These are phyloP conservation scores for Candolleomyces eurysporus DNA, from an alignment of 768 basidiomycete genomes.

Conservation along the genomic window DNA sequence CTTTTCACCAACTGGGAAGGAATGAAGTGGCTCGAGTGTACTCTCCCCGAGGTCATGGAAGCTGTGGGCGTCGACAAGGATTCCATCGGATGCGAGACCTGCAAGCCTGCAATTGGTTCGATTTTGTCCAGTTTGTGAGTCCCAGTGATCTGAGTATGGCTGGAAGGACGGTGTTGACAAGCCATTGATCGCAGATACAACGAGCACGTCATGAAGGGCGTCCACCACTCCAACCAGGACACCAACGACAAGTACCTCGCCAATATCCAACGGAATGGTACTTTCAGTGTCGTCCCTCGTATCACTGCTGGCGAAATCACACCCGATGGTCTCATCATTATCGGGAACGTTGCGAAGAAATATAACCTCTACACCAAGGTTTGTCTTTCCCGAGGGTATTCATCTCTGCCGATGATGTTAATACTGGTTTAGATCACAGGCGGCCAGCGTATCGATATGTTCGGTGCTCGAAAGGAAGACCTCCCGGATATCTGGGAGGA, in stretches of 20 bases:
- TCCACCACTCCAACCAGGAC: conserved; percentile 68
- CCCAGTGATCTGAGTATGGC: not conserved
- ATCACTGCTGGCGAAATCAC: conserved; percentile 70
- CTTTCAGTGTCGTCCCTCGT: conserved; percentile 71
- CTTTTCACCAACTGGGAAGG: too few relatives aligned
- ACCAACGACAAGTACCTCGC: conserved; percentile 71
- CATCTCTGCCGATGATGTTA: too few relatives aligned
- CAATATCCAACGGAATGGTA: conserved; percentile 71
- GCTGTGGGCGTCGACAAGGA: conserved; percentile 44
- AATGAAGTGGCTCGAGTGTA: too few relatives aligned
- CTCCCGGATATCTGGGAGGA: conserved; percentile 67
- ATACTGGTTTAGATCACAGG: conserved; percentile 15
- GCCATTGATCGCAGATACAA: conserved; percentile 39
- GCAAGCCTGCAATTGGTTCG: conserved; percentile 66
- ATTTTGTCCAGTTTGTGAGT: conserved; percentile 41
- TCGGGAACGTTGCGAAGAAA: conserved; percentile 66
- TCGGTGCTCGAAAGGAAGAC: conserved; percentile 69
- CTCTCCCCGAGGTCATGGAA: conserved; percentile 54
- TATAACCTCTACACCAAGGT: conserved; percentile 63
- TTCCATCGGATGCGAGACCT: conserved; percentile 68
- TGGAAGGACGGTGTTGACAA: too few relatives aligned
- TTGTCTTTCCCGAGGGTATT: conserved; percentile 5
- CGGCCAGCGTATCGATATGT: conserved; percentile 66
- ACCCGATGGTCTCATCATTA: conserved; percentile 61
- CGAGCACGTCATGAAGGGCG: conserved; percentile 60